Conservation (phyloP, 2,329 filamentous ascomycete genomes). For the Nemania abortiva region DNA sequence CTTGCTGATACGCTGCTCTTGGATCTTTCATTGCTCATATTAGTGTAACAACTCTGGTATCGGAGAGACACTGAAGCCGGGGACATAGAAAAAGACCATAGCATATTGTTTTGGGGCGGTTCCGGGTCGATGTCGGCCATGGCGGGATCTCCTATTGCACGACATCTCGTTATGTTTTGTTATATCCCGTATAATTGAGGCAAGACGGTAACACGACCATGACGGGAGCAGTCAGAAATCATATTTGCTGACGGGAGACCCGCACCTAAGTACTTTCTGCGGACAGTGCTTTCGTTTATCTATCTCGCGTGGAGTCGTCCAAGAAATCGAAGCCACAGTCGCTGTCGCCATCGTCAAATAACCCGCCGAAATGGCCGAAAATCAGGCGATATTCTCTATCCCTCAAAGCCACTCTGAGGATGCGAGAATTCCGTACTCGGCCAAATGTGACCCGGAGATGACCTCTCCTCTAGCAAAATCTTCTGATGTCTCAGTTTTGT, state of each 20-base stretch:
- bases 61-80: too few relatives aligned
- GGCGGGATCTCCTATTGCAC: background rate
- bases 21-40: too few relatives aligned
- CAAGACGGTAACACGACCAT: constrained; percentile 37
- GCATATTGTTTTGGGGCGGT: background rate
- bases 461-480: constrained; percentile 22
- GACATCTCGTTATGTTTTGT: constrained; percentile 1
- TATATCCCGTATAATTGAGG: constrained; percentile 37
- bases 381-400: constrained; percentile 20
- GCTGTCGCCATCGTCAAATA: background rate
- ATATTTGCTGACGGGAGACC: constrained; percentile 4
- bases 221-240: constrained; percentile 4
- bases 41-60: too few relatives aligned
- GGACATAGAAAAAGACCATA: too few relatives aligned
- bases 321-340: background rate
- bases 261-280: background rate
- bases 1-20: too few relatives aligned
- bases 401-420: constrained; percentile 9
- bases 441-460: background rate
- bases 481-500: constrained; percentile 43
- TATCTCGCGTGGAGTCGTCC: background rate
- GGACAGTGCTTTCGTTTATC: background rate
- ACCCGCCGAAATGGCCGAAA: background rate
- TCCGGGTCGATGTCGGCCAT: background rate
- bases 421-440: background rate